phyloP scores from a whole-genome alignment of 1,284 basidiomycete species.

The Apiotrichum porosum region DNA sequence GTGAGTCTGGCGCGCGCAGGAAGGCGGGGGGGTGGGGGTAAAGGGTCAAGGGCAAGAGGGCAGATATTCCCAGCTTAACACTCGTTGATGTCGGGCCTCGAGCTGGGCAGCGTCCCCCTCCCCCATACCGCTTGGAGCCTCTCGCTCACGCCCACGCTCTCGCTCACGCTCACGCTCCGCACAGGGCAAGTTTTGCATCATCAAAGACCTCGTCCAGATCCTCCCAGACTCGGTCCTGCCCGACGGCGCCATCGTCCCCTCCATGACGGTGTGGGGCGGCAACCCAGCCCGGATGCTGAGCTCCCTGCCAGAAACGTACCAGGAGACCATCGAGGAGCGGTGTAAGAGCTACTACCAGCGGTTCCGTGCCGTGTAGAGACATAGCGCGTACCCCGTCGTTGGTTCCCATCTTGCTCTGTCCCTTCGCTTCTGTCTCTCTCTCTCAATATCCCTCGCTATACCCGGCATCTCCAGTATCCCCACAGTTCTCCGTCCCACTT shows the following conservation, averaged over 20 bases:
- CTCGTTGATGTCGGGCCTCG: no score
- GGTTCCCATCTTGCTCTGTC: no score
- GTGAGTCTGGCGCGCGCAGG: conserved; percentile 53
- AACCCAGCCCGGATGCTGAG: conserved; percentile 79
- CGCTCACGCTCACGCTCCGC: not conserved
- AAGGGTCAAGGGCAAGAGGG: no score
- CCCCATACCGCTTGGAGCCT: no score
- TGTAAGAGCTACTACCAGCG: conserved; percentile 72
- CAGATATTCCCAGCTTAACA: no score
- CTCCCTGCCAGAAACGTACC: conserved; percentile 83
- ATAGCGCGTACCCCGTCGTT: no score
- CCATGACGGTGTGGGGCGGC: conserved; percentile 77
- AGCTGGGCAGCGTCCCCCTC: no score
- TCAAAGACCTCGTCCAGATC: conserved; percentile 84
- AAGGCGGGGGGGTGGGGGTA: not conserved
- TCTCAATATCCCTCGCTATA: no score
- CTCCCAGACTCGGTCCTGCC: conserved; percentile 80
- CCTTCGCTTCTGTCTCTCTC: no score
- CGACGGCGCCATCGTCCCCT: conserved; percentile 87
- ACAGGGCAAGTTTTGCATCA: conserved; percentile 92
- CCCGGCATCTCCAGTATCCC: no score
- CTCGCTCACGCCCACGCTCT: no score
- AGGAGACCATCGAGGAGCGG: conserved; percentile 69
- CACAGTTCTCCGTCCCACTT: no score
- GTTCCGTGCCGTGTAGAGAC: conserved; percentile 50